Evolutionary conservation across 306 rosid genomes (phyloP), one percentile per base, ranked within the genome.

Genomic region (Pterocarpus macrocarpus): DNA sequence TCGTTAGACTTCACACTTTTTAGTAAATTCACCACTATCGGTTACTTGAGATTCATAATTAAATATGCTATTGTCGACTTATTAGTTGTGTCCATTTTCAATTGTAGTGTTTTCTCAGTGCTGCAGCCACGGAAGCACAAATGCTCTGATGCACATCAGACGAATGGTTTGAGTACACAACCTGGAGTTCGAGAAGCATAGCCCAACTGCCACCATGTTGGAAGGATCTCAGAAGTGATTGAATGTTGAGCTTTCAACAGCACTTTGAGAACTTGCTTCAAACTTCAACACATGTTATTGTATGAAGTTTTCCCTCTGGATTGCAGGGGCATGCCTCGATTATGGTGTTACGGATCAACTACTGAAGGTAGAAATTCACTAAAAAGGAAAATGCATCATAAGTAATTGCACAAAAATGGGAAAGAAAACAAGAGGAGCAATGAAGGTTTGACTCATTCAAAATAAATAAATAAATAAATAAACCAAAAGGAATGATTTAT

Each of bases 391-490:
- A 62, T 14, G 67, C 67, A 50, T 55, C 61, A 5, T 4, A 70
- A 12, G 39, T 4, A 12, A 57, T 17, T 7, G 13, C 41, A 39
- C 17, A 56, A 10, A 71, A 2, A n/a, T 1, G 10, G 9, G 38
- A 9, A 52, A n/a, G 13, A 55, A 5, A 6, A 5, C 8, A 5
- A 16, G 15, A 52, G 3, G 47, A 34, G 2, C 45, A 35, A 57
- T 47, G 8, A 57, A 28, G 6, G 53, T 39, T 57, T 57, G 10
- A 44, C 2, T 10, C n/a, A 2, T 49, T 49, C 15, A 53, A 53
- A 47, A 53, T 14, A 47, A 75, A 76, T n/a, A 47, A 75, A 75
- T 5, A 47, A 76, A 76, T 13, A 11, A 62, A 52, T 7, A 69
- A 45, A 16, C 12, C 55, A 38, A 38, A 41, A 14, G 32, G 39